Evolutionary conservation across 2,329 filamentous ascomycete species (phyloP).

Genomic region (Cordyceps cicadae): DNA sequence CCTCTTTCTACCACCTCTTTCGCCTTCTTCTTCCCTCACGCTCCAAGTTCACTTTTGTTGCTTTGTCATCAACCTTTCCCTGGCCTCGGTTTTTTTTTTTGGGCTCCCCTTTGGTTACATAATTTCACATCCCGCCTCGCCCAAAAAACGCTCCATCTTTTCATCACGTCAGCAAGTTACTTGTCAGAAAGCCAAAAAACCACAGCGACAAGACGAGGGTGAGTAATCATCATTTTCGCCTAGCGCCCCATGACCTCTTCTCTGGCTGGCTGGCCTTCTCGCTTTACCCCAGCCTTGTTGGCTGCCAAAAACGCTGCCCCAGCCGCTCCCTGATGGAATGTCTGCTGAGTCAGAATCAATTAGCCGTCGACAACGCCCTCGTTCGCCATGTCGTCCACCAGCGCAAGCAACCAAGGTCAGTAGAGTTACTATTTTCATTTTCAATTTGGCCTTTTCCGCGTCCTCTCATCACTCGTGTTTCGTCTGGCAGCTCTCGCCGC

Average conservation of each 20-base stretch:
- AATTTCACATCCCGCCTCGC: conserved; percentile 9
- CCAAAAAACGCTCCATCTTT: conserved; percentile 7
- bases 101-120: conserved; percentile 7
- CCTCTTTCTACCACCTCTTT: neutral
- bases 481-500: conserved; percentile 2
- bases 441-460: neutral
- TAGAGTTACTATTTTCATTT: conserved; percentile 15
- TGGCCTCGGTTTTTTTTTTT: neutral
- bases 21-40: neutral
- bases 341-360: conserved; percentile 27
- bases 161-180: conserved; percentile 11
- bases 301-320: neutral
- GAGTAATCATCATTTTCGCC: conserved; percentile 8
- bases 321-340: neutral
- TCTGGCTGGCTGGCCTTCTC: neutral
- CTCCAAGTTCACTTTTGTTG: neutral
- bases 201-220: neutral
- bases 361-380: conserved; percentile 21
- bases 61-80: conserved; percentile 10
- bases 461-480: neutral
- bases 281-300: neutral
- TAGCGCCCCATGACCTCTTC: neutral
- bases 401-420: conserved; percentile 27
- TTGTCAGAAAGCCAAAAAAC: neutral
- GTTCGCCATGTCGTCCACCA: conserved; percentile 24